Base-by-base conservation (phyloP, 1,284 basidiomycete genomes). In the Microbotryum scabiosae region DNA sequence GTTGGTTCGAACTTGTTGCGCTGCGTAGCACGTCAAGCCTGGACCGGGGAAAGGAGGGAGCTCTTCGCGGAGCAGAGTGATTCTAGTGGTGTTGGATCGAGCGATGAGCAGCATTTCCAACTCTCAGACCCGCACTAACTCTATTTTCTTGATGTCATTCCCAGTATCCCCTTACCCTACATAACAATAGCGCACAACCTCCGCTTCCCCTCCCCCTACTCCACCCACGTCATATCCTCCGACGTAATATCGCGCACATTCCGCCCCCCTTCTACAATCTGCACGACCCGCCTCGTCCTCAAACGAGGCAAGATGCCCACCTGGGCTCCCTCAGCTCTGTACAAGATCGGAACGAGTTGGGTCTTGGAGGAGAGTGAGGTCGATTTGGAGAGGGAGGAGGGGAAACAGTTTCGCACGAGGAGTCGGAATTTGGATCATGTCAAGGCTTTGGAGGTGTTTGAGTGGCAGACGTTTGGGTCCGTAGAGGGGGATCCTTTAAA, bases 161-260 rank as follows among this genome's bases (percentile, higher is more conserved):
- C 12, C 63, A 71, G 70, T 36, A 36, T 68, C 52, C 66, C 68
- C 6, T 66, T 70, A 56, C 46, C 60, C 3, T 55, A 60, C 52
- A 55, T 73, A 53, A 54, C 62, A 18, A 65, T 65, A 21, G 74
- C 74, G 2, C 75, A 74, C 69, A 75, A 74, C 55, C 70, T 74
- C 21, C 70, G 76, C 26, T 77, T 76, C 60, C 76, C 76, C 0
- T 76, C 76, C n/a, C 75, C 76, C 12, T 73, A 70, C 44, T 71
- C 75, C 3, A 60, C 66, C 3, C 76, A 77, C 62, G 75, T 77
- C 46, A 66, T 77, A 25, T 73, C 74, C 21, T 73, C 73, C 14
- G 76, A 77, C 61, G 74, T 75, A 14, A 60, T 77, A 30, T 68
- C 71, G 36, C 71, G 76, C 12, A 26, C 51, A 3, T 67, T 66